Evolutionary conservation across 2,329 filamentous ascomycete genomes (phyloP), one percentile per base, ranked within the genome.

Genomic region (Colletotrichum incanum): DNA sequence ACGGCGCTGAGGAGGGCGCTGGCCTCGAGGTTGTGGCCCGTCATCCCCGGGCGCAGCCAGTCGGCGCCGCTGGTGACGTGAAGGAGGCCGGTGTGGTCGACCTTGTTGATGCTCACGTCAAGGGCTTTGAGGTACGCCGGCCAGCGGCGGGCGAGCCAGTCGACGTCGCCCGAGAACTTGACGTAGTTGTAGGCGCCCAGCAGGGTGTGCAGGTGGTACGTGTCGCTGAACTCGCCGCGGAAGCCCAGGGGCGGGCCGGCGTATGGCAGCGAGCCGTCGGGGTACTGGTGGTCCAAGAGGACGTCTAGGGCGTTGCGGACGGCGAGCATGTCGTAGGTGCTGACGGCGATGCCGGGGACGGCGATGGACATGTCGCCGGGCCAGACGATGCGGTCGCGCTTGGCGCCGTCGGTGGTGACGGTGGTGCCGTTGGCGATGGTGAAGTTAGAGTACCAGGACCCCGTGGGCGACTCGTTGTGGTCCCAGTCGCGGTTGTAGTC

Each of bases 181-280:
- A 86, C 79, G 63, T 87, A 88, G 70, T 87, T 86, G 76, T 86
- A 85, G 11, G 84, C 86, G 9, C 84, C 84, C 55, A 88, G 84
- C 77, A 88, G 83, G 0, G 86, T 86, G 80, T 87, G 88, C 76
- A 89, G 84, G 61, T 91, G 89, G 74, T 91, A 91, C 0, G 89
- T 91, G 72, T 86, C 87, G 14, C 84, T 86, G 47, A 82, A 78
- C 1, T 78, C 75, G 6, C 78, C 72, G 7, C 74, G 77, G 67
- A 85, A 76, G 20, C 78, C 76, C 43, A 82, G 84, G 0, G 86
- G 86, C 11, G 80, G 78, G 1, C 87, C 86, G 5, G 85, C 87
- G 72, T 88, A 89, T 0, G 88, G 87, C 23, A 89, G 67, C 6
- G 66, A 74, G 11, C 71, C 12, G 81, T 83, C 85, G 82, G 87